A percentile compares a stretch with the other conserved stretches of the same genome.
Conservation (phyloP, 1,284 basidiomycete genomes). For the Trichosporon sp. region DNA sequence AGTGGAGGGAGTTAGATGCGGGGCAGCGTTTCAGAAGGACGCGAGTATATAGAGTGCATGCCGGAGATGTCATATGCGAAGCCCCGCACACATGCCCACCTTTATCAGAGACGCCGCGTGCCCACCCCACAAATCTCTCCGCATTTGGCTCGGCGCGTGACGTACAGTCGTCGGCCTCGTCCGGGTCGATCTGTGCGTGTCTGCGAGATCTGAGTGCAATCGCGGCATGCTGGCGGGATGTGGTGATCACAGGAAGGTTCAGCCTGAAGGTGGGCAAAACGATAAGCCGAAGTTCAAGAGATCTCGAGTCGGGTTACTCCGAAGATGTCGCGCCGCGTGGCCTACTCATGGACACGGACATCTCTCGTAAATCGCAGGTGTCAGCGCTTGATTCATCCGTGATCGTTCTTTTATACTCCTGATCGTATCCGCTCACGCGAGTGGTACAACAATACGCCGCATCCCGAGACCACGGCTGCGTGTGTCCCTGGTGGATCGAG, state of each 20-base stretch:
- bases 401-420: neutral
- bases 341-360: too few species aligned
- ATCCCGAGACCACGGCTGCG: neutral
- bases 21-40: neutral
- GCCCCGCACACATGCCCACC: neutral
- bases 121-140: too few species aligned
- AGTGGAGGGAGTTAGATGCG: neutral
- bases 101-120: neutral
- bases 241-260: too few species aligned
- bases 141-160: too few species aligned
- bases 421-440: neutral
- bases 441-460: neutral
- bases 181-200: neutral
- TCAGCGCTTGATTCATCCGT: neutral
- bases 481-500: neutral
- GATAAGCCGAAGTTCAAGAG: neutral
- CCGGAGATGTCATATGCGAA: neutral
- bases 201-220: neutral
- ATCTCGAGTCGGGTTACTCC: neutral
- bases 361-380: too few species aligned
- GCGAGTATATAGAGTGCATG: neutral
- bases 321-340: neutral
- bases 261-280: neutral
- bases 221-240: neutral
- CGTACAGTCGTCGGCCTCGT: neutral